A percentile compares a stretch with the other conserved stretches of the same genome.
Evolutionary conservation across 495 filamentous ascomycete species (phyloP).

Genomic region (Lentithecium fluviatile): DNA sequence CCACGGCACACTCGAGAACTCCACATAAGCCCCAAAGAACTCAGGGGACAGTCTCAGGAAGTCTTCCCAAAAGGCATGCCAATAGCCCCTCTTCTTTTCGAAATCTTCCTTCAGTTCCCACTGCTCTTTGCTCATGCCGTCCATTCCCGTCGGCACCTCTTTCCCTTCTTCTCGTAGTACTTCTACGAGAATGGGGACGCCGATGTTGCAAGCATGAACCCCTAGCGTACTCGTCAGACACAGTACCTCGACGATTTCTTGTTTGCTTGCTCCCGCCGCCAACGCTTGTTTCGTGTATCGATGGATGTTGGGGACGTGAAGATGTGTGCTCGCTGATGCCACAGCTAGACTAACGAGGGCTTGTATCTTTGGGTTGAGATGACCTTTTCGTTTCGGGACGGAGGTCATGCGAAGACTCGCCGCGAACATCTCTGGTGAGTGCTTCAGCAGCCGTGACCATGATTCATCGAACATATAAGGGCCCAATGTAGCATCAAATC

Average conservation of each 20-base stretch:
- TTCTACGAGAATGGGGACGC: conserved; percentile 47
- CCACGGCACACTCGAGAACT: conserved; percentile 45
- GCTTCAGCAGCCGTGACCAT: conserved; percentile 34
- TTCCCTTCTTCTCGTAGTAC: conserved; percentile 45
- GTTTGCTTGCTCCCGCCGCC: conserved; percentile 39
- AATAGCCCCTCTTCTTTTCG: conserved; percentile 46
- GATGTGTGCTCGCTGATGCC: conserved; percentile 44
- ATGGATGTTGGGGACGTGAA: conserved; percentile 45
- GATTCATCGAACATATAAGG: conserved; percentile 29
- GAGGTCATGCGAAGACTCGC: conserved; percentile 38
- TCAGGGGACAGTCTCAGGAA: conserved; percentile 47
- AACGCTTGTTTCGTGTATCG: conserved; percentile 39
- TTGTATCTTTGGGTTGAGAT: conserved; percentile 46
- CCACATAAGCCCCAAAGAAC: conserved; percentile 49
- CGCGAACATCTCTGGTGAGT: conserved; percentile 42
- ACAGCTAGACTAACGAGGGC: conserved; percentile 45
- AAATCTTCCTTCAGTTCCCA: conserved; percentile 37
- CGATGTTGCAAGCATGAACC: conserved; percentile 50
- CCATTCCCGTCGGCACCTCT: conserved; percentile 27
- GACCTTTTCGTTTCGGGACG: conserved; percentile 39
- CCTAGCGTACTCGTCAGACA: conserved; percentile 46
- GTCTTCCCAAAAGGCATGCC: conserved; percentile 49
- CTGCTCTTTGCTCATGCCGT: conserved; percentile 35
- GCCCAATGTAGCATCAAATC: conserved; percentile 16
- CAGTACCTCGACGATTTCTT: conserved; percentile 46